Evolutionary conservation across 2,329 filamentous ascomycete genomes (phyloP).

Genomic region (Setomelanomma holmii): DNA sequence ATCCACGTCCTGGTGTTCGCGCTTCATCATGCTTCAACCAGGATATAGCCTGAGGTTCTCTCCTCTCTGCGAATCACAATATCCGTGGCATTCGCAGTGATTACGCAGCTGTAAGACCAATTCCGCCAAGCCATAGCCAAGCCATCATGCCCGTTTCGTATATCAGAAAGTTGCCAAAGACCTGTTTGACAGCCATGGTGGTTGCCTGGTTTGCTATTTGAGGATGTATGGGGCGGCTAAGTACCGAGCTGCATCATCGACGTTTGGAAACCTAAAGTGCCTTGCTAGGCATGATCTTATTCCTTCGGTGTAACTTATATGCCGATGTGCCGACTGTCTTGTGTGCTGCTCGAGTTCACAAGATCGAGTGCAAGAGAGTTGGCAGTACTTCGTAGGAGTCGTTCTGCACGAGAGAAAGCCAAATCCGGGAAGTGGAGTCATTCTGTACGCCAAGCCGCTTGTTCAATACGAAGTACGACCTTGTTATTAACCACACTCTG

Average conservation of each 20-base stretch:
- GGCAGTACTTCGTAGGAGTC: no score
- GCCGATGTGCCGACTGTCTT: not conserved
- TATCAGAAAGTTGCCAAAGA: conserved; percentile 7
- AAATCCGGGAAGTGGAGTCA: no score
- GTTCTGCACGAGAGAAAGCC: no score
- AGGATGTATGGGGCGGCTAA: conserved; percentile 28
- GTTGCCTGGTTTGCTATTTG: conserved; percentile 30
- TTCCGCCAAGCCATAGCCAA: conserved; percentile 27
- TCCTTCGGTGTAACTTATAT: not conserved
- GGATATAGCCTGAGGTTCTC: conserved; percentile 16
- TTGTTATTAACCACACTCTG: no score
- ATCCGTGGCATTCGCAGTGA: conserved; percentile 3
- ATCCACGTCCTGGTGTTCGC: conserved; percentile 1
- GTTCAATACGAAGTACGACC: no score
- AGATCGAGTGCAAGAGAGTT: no score
- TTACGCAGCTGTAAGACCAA: conserved; percentile 14
- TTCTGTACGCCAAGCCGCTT: no score
- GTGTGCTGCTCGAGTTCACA: not conserved
- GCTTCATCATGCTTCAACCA: conserved; percentile 16
- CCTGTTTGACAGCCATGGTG: conserved; percentile 24
- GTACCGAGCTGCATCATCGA: conserved; percentile 28
- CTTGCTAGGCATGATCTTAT: conserved; percentile 10
- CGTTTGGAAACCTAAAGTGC: conserved; percentile 38
- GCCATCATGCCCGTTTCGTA: conserved; percentile 23
- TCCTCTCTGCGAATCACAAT: conserved; percentile 13